Evolutionary conservation across 129 eudicot species (phyloP), one percentile per base, ranked within the genome.

Genomic region (Flaveria brownii): DNA sequence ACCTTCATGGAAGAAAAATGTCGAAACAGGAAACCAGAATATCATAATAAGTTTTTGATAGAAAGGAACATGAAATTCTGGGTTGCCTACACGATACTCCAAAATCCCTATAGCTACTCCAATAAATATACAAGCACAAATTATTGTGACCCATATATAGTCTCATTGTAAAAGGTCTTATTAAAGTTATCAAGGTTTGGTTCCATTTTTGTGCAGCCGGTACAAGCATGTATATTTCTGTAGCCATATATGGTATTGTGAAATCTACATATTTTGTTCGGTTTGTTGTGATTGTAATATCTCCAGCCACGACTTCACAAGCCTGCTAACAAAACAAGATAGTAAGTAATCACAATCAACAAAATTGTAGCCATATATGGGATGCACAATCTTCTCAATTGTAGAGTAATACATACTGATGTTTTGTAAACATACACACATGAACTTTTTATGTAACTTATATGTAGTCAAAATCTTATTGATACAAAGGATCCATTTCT

Each of bases 101-200:
- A 78, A 70, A 78, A 11, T 11, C 16, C 51, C 75, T 13, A 78
- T 25, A n/a, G 82, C 71, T 18, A 56, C 60, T n/a, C 76, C 71
- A 17, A 70, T 78, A 47, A 70, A 57, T 54, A 69, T 70, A 26
- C 49, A 70, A 6, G 67, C 71, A 17, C 30, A 12, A 16, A 68
- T 43, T 77, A 77, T 56, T 42, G 70, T 23, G 30, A 77, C 10
- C 81, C 81, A n/a, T n/a, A n/a, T n/a, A 77, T n/a, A 77, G 68
- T 23, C 59, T 17, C 36, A 8, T 54, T 5, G 81, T 39, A 45
- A 77, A 77, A 55, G 76, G 81, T 77, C 3, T 77, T 28, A 43
- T 6, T 28, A 77, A 77, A 43, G 81, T 77, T 47, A 77, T 1
- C 33, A 77, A 11, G 76, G 82, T 70, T 71, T 78, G 82, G 82